Evolutionary conservation across 306 rosid species (phyloP).

Genomic region (Castanea mollissima): DNA sequence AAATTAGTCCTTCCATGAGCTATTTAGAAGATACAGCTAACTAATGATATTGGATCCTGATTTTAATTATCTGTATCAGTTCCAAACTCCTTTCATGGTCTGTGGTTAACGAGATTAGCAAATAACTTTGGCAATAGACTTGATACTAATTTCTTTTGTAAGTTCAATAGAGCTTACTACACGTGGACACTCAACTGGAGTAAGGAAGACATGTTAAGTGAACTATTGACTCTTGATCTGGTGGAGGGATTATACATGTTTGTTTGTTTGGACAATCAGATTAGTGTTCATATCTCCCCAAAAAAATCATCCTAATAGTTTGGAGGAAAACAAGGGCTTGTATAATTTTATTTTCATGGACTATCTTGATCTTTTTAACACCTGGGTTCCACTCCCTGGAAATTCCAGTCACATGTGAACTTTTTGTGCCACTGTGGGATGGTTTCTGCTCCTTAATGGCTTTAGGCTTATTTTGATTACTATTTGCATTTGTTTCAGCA

Average conservation of each 20-base stretch:
- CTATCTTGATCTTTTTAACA: not conserved
- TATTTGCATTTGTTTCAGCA: conserved; percentile 37
- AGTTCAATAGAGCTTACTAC: not conserved
- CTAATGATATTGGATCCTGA: not conserved
- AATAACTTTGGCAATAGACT: not conserved
- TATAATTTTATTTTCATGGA: not conserved
- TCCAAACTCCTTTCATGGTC: not conserved
- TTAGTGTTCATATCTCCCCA: too few species aligned
- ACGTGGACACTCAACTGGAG: not conserved
- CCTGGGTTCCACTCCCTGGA: not conserved
- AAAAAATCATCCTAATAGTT: not conserved
- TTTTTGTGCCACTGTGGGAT: not conserved
- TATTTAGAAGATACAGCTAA: not conserved
- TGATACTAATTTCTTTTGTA: not conserved
- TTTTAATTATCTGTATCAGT: not conserved
- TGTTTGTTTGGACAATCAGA: not conserved
- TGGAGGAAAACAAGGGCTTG: not conserved
- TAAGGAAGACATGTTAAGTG: not conserved
- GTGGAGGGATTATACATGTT: not conserved
- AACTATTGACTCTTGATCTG: not conserved
- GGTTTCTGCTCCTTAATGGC: not conserved
- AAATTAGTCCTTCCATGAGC: not conserved
- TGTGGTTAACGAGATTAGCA: not conserved
- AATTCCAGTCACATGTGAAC: not conserved
- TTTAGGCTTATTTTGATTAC: not conserved